Conservation (phyloP, 768 basidiomycete genomes). For the Naganishia randhawae region DNA sequence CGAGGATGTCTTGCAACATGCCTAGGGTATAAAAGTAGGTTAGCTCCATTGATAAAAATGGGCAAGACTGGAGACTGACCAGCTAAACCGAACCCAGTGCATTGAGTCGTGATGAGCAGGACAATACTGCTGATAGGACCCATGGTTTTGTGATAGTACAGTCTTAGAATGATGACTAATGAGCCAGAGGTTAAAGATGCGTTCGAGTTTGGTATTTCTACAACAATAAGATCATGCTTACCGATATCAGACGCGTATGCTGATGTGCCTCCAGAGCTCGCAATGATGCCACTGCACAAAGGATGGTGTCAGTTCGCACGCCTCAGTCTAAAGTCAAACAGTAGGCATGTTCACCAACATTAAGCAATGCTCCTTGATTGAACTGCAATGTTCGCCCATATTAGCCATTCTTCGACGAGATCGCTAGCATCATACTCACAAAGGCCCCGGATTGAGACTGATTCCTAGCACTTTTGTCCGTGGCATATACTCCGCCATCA, state of each 20-base stretch:
- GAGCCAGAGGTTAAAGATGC: neutral
- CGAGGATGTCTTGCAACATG: constrained; percentile 48
- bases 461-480: constrained; percentile 32
- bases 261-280: constrained; percentile 43
- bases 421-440: constrained; percentile 19
- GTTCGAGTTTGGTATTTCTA: neutral
- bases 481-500: constrained; percentile 38
- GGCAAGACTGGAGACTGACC: constrained; percentile 31
- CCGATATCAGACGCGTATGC: constrained; percentile 51
- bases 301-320: neutral
- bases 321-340: too few species aligned
- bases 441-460: constrained; percentile 47
- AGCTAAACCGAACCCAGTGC: constrained; percentile 50
- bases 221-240: neutral
- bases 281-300: constrained; percentile 33
- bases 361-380: constrained; percentile 49
- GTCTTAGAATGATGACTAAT: constrained; percentile 47
- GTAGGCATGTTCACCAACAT: constrained; percentile 35
- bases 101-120: constrained; percentile 50
- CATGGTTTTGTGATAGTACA: constrained; percentile 48
- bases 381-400: neutral
- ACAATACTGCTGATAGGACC: constrained; percentile 41
- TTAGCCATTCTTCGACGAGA: neutral
- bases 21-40: constrained; percentile 27
- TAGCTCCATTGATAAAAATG: neutral